phyloP scores from a whole-genome alignment of 805 yeast species.

The Myxozyma vanderwaltii region DNA sequence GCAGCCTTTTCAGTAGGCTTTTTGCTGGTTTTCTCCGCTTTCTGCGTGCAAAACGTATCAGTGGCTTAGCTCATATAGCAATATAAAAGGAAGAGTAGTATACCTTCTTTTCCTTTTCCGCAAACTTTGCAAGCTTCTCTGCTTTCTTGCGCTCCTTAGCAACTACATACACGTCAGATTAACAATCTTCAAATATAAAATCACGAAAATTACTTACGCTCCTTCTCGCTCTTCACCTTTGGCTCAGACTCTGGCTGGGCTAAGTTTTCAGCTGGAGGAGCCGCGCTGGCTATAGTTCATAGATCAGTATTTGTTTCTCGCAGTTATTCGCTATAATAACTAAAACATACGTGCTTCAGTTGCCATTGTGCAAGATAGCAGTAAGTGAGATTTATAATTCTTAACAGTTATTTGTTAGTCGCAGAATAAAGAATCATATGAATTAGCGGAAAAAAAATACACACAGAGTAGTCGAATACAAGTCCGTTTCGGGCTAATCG shows the following conservation, averaged over 20 bases:
- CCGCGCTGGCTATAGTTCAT: not conserved
- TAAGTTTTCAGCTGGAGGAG: conserved; percentile 9
- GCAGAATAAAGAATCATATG: not conserved
- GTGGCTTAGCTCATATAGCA: not conserved
- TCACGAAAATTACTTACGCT: conserved; percentile 24
- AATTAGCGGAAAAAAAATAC: not conserved
- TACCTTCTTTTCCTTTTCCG: conserved; percentile 75
- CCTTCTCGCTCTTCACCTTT: conserved; percentile 37
- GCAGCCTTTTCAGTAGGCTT: conserved; percentile 45
- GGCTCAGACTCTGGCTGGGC: too few relatives aligned
- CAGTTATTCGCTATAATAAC: too few relatives aligned
- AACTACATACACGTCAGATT: conserved; percentile 38
- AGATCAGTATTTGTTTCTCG: not conserved
- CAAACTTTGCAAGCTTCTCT: conserved; percentile 84
- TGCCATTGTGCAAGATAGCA: conserved; percentile 19
- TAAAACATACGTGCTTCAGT: conserved; percentile 13
- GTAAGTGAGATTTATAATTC: not conserved
- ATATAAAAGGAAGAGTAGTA: not conserved
- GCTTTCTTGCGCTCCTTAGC: conserved; percentile 90
- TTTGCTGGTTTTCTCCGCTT: too few relatives aligned
- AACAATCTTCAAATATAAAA: not conserved
- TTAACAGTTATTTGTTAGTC: not conserved
- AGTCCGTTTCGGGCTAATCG: conserved; percentile 5
- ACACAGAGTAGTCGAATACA: not conserved
- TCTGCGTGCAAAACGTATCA: too few relatives aligned